These are phyloP conservation scores for Onygena corvina DNA, from an alignment of 2,329 filamentous ascomycete species.

Conservation along the genomic window DNA sequence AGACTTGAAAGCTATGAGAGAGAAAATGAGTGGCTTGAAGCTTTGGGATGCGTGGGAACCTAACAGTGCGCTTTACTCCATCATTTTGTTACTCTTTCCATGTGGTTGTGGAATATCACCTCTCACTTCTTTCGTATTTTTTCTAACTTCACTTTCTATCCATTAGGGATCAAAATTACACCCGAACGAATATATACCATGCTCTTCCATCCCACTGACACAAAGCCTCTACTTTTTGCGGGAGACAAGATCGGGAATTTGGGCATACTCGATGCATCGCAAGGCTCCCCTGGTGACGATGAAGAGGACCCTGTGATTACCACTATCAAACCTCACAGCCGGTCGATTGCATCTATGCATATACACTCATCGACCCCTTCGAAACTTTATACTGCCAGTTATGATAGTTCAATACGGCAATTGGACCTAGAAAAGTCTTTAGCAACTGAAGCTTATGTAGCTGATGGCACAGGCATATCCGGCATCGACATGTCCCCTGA, in stretches of 20 bases:
- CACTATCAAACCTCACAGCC: constrained; percentile 77
- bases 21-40: constrained; percentile 63
- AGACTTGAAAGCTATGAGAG: constrained; percentile 57
- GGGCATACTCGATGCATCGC: constrained; percentile 81
- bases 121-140: constrained; percentile 1
- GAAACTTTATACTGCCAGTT: constrained; percentile 71
- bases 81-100: neutral
- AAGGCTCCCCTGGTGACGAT: constrained; percentile 49
- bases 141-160: neutral
- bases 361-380: constrained; percentile 63
- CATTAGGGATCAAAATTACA: constrained; percentile 78
- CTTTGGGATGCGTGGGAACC: constrained; percentile 77
- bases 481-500: constrained; percentile 65
- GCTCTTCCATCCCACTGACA: constrained; percentile 72
- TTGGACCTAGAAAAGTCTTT: constrained; percentile 71
- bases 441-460: constrained; percentile 71
- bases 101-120: neutral
- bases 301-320: constrained; percentile 67
- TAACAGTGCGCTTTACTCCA: constrained; percentile 45
- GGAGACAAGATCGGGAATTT: constrained; percentile 88
- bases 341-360: constrained; percentile 76
- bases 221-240: constrained; percentile 82
- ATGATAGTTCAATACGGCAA: constrained; percentile 83
- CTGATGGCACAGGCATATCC: constrained; percentile 69
- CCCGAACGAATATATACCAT: constrained; percentile 79